phyloP scores from a whole-genome alignment of 768 basidiomycete genomes.

The Macrolepiota fuliginosa region DNA sequence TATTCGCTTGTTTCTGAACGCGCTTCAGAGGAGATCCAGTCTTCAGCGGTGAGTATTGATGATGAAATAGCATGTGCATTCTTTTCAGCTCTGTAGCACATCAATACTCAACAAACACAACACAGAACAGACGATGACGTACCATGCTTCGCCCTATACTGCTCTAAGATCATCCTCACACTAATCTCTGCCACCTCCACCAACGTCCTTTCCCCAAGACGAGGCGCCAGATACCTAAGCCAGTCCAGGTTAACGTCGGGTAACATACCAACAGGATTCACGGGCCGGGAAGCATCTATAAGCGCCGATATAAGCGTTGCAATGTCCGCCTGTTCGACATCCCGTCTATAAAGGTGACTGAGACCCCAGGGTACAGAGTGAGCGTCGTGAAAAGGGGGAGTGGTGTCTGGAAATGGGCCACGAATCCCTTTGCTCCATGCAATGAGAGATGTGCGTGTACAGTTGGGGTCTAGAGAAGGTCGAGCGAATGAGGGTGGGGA shows the following conservation, averaged over 20 bases:
- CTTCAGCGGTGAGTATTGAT: constrained; percentile 51
- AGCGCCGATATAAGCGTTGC: constrained; percentile 76
- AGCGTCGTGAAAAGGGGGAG: constrained; percentile 63
- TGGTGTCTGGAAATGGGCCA: constrained; percentile 56
- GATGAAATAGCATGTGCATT: constrained; percentile 56
- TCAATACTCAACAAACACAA: background rate
- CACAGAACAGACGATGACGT: constrained; percentile 16
- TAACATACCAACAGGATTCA: constrained; percentile 78
- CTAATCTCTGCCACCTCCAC: constrained; percentile 63
- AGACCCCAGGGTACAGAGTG: constrained; percentile 69
- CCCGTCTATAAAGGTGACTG: constrained; percentile 56
- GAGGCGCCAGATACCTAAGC: constrained; percentile 56
- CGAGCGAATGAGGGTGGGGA: background rate
- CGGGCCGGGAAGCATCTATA: constrained; percentile 72
- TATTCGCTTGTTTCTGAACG: constrained; percentile 27
- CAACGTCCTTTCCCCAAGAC: constrained; percentile 44
- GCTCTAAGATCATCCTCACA: constrained; percentile 70
- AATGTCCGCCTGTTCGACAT: constrained; percentile 84
- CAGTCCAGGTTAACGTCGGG: constrained; percentile 66
- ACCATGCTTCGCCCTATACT: constrained; percentile 80
- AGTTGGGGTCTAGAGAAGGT: constrained; percentile 66
- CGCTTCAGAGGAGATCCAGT: constrained; percentile 30
- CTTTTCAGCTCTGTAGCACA: constrained; percentile 54
- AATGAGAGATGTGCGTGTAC: constrained; percentile 81
- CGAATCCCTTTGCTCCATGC: constrained; percentile 82